Evolutionary conservation across 495 filamentous ascomycete species (phyloP).

Genomic region (Zalerion maritima): DNA sequence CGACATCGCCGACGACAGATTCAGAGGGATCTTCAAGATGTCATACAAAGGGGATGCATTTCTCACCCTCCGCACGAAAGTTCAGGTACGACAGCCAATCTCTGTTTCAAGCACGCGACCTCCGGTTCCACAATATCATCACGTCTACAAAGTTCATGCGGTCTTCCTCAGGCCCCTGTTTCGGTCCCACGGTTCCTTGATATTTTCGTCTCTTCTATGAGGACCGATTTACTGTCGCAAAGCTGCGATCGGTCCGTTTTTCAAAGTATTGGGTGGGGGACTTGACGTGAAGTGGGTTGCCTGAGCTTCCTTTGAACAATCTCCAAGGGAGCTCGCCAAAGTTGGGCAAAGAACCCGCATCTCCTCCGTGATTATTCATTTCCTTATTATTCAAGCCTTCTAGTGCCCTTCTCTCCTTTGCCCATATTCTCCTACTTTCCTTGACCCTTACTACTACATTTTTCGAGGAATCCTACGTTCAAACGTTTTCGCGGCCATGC

Average conservation of each 20-base stretch:
- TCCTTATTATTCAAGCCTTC: too few species aligned
- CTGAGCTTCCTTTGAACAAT: constrained; percentile 9
- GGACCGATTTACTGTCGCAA: background rate
- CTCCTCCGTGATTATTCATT: too few species aligned
- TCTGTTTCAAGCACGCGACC: constrained; percentile 1
- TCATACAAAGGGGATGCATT: constrained; percentile 91
- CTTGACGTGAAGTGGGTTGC: background rate
- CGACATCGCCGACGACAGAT: constrained; percentile 90
- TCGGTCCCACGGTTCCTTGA: constrained; percentile 3
- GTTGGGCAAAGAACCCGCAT: too few species aligned
- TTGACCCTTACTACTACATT: too few species aligned
- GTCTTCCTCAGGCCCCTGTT: constrained; percentile 4
- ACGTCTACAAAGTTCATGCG: background rate
- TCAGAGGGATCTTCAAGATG: constrained; percentile 98
- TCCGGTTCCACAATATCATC: constrained; percentile 1
- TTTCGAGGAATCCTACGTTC: too few species aligned
- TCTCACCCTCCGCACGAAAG: constrained; percentile 82
- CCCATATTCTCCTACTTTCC: too few species aligned
- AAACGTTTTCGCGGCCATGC: too few species aligned
- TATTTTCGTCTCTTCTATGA: constrained; percentile 1
- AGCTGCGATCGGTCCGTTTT: too few species aligned
- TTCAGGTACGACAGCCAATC: constrained; percentile 46
- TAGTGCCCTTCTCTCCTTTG: background rate
- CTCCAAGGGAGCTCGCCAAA: constrained; percentile 13
- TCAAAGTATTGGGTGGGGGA: constrained; percentile 4